A percentile compares a stretch with the other conserved stretches of the same genome.
phyloP scores from a whole-genome alignment of 495 filamentous ascomycete species.

The Bacidia gigantensis region DNA sequence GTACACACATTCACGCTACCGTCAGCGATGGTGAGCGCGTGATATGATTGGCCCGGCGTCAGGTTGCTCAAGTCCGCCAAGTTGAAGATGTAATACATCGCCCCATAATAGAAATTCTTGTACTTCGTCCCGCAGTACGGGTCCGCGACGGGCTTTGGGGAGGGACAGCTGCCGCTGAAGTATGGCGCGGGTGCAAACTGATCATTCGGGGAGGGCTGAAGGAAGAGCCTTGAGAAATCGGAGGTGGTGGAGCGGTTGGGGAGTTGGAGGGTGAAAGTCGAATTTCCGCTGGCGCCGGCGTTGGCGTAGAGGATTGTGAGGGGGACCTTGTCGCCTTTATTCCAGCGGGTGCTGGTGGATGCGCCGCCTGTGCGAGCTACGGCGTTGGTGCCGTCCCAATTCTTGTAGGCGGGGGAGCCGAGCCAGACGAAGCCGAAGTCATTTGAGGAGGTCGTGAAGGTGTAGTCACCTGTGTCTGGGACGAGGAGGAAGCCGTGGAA shows the following conservation, averaged over 20 bases:
- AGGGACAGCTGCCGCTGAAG: neutral
- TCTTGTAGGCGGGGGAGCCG: neutral
- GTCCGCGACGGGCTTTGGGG: neutral
- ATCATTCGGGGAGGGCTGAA: neutral
- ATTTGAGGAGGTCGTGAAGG: neutral
- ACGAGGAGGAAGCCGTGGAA: neutral
- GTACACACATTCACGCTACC: no score
- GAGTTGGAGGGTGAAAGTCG: neutral
- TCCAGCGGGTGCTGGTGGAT: neutral
- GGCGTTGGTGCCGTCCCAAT: neutral
- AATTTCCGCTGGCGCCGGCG: neutral
- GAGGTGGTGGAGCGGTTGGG: neutral
- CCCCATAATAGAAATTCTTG: neutral
- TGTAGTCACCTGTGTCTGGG: neutral
- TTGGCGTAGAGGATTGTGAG: neutral
- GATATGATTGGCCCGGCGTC: no score
- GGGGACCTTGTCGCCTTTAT: neutral
- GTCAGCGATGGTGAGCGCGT: no score
- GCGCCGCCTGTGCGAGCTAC: neutral
- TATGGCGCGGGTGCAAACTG: neutral
- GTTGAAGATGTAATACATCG: neutral
- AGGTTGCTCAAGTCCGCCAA: no score
- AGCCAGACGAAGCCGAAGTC: neutral
- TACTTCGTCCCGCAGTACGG: neutral
- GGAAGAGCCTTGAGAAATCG: neutral